Evolutionary conservation across 2,329 filamentous ascomycete species (phyloP).

Genomic region (Xylariaceae sp.): DNA sequence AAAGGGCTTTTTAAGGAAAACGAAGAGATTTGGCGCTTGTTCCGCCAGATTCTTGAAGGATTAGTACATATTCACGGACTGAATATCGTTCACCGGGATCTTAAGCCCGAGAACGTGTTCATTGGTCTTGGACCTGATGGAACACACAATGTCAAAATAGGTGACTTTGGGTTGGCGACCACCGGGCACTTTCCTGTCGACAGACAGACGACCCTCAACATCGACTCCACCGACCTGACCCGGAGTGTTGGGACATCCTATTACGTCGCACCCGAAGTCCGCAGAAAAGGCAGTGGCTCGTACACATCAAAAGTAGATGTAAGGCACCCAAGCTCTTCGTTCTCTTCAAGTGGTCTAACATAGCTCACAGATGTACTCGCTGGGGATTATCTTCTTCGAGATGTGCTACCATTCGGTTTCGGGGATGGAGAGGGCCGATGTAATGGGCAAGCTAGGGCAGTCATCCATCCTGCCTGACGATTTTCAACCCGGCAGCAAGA

Average conservation of each 20-base stretch:
- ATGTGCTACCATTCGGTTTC: conserved; percentile 73
- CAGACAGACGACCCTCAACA: conserved; percentile 37
- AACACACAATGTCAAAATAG: conserved; percentile 87
- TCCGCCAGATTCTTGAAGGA: conserved; percentile 87
- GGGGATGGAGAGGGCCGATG: conserved; percentile 60
- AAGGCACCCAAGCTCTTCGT: conserved; percentile 29
- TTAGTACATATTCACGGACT: conserved; percentile 84
- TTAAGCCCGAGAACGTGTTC: conserved; percentile 97
- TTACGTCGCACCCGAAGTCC: conserved; percentile 90
- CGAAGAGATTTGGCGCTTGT: conserved; percentile 82
- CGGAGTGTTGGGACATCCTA: conserved; percentile 72
- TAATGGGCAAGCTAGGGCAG: conserved; percentile 63
- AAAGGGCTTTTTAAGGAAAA: conserved; percentile 69
- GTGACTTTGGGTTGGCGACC: conserved; percentile 92
- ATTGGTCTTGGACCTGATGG: conserved; percentile 67
- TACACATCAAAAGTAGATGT: conserved; percentile 93
- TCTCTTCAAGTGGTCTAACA: background rate
- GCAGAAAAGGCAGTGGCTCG: conserved; percentile 66
- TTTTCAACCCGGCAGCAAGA: conserved; percentile 66
- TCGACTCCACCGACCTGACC: conserved; percentile 62
- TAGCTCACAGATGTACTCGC: conserved; percentile 73
- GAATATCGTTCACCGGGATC: conserved; percentile 89
- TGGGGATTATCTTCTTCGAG: conserved; percentile 97
- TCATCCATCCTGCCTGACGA: conserved; percentile 66
- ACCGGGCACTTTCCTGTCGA: conserved; percentile 73